phyloP scores from a whole-genome alignment of 306 rosid genomes.

The Oemleria cerasiformis region DNA sequence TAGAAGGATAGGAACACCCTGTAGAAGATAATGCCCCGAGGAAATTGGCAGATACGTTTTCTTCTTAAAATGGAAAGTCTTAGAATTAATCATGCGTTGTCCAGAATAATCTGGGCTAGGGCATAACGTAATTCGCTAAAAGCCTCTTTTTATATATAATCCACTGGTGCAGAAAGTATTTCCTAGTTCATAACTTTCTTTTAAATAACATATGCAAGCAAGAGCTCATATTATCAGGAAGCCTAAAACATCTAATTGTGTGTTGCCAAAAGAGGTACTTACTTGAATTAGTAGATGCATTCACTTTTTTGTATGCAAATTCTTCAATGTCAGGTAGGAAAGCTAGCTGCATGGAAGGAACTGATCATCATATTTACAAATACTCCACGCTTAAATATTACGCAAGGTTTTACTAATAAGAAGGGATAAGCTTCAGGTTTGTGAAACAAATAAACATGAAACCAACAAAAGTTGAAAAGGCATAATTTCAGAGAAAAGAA shows the following conservation, averaged over 20 bases:
- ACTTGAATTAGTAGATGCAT: constrained; percentile 39
- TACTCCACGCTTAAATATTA: neutral
- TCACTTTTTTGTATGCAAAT: constrained; percentile 40
- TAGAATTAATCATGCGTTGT: too few species aligned
- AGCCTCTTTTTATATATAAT: neutral
- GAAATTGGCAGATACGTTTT: too few species aligned
- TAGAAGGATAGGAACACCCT: too few species aligned
- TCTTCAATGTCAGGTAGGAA: constrained; percentile 64
- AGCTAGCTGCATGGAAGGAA: constrained; percentile 33
- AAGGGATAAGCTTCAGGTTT: constrained; percentile 1
- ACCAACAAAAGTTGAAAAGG: neutral
- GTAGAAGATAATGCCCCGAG: neutral
- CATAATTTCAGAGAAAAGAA: neutral
- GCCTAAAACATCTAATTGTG: neutral
- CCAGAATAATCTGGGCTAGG: neutral
- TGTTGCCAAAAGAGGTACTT: constrained; percentile 17
- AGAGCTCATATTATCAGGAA: constrained; percentile 5
- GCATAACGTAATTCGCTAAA: neutral
- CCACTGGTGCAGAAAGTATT: neutral
- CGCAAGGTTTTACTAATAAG: neutral
- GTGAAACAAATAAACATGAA: neutral
- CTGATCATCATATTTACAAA: constrained; percentile 2
- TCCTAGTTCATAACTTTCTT: neutral
- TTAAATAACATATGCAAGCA: constrained; percentile 2
- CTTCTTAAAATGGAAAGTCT: neutral